Evolutionary conservation across 768 basidiomycete genomes (phyloP), one percentile per base, ranked within the genome.

Genomic region (Asterophora lycoperdoides): DNA sequence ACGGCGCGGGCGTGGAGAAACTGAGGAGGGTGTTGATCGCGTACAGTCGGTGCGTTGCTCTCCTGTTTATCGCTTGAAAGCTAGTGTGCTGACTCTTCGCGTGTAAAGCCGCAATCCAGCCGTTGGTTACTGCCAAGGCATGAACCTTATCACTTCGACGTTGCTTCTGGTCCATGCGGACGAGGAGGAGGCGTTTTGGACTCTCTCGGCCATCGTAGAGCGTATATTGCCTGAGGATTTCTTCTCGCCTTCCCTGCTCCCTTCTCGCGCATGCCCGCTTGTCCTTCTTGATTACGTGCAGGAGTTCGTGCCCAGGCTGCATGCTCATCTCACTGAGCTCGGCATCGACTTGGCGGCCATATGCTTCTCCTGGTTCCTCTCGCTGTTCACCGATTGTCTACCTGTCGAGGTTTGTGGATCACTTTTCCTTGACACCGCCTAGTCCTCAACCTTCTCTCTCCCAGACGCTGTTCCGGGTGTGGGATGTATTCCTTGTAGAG

Each of bases 151-250:
- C 55, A 90, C 94, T 0, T 97, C 96, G 2, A 97, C 95, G 0
- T 75, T 99, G 2, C 77, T 99, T 0, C 78, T 99, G 1, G 91
- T 93, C 0, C 86, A 95, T 54, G 90, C 92, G 0, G 87, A 95
- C 54, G 95, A 99, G 66, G 94, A 97, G 69, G 92, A 95, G 52
- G 95, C 95, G 0, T 98, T 96, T 61, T 98, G 94, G 94, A 87
- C 88, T 28, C 84, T 97, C 9, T 72, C 83, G 0, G 90, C 89
- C 10, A 86, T 97, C 56, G 82, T 97, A 36, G 93, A 95, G 64
- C 80, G 81, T 8, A 82, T 94, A 34, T 77, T 98, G 0, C 96
- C 96, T 0, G 81, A 86, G 48, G 86, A 94, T 45, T 99, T 96
- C 73, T 98, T 94, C 67, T 89, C 95, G 1, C 89, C 93, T 0